Base-by-base conservation (phyloP, 2,329 filamentous ascomycete genomes). In the Ceratocystis ficicola region DNA sequence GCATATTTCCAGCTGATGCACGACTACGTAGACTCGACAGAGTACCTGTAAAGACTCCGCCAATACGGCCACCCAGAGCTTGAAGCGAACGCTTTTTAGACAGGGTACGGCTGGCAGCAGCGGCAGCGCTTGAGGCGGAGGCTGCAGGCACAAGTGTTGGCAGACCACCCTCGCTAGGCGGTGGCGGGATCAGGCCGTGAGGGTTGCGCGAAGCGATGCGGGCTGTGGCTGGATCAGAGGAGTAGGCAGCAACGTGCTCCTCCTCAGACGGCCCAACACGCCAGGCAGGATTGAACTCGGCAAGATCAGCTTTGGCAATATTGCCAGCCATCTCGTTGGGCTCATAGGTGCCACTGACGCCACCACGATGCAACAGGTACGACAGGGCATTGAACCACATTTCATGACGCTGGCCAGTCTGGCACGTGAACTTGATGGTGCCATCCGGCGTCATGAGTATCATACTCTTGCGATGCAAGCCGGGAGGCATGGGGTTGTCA, bases 341-440 rank as follows among this genome's bases (percentile, higher is more conserved):
- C 63, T 83, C 81, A 41, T 65, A 65, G 1, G 36, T 61, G n/a
- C 79, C 81, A 46, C 87, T 86, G 22, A 82, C 78, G 41, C 84
- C 81, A 30, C 86, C 91, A 59, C 92, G 86, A 36, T 96, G 81
- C 44, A 97, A 81, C 15, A 99, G 82, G 74, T 99, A 99, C 1
- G 90, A 95, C 65, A 99, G 80, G 0, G 94, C 92, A 72, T 97
- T 97, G 81, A 94, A 96, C 94, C 94, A 99, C 0, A 92, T 97
- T 77, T 99, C 94, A 73, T 99, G 94, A 68, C 94, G 84, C 74
- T 96, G 91, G 46, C 90, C 89, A 2, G 94, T 99, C 1, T 90
- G 86, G 69, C 93, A 95, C 1, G 94, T 99, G 70, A 99, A 95
- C 75, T 96, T 93, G 76, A 99, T 85, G 17, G 86, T 86, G 70